Conservation (phyloP, 805 yeast species). For the Candida caryicola region DNA sequence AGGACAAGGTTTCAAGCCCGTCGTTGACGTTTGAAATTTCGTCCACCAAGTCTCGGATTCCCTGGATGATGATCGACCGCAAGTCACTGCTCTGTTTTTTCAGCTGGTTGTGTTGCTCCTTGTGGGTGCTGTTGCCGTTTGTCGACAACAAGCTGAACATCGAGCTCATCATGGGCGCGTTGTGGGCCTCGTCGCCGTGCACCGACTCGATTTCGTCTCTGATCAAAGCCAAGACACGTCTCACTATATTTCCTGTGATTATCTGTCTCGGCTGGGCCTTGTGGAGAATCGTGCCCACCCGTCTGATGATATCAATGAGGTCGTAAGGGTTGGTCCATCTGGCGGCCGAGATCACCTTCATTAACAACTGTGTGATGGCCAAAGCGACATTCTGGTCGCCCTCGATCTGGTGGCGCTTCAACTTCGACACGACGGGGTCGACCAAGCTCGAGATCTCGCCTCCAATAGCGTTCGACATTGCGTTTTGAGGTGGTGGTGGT, state of each 20-base stretch:
- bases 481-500: background rate
- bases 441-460: slow-evolving; percentile 34
- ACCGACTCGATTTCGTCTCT: slow-evolving; percentile 78
- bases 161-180: slow-evolving; percentile 64
- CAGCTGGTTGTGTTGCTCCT: slow-evolving; percentile 24
- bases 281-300: slow-evolving; percentile 65
- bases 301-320: slow-evolving; percentile 66
- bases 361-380: slow-evolving; percentile 80
- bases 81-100: slow-evolving; percentile 57
- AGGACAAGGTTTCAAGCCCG: slow-evolving; percentile 85
- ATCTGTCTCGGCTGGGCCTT: slow-evolving; percentile 88
- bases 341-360: slow-evolving; percentile 85
- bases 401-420: slow-evolving; percentile 79
- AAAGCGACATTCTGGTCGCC: slow-evolving; percentile 84
- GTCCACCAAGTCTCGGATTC: slow-evolving; percentile 87
- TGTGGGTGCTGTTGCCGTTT: slow-evolving; percentile 21
- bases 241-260: slow-evolving; percentile 83
- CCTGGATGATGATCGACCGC: slow-evolving; percentile 84
- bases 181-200: slow-evolving; percentile 18
- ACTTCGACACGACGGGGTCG: slow-evolving; percentile 43
- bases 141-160: slow-evolving; percentile 85
- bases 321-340: slow-evolving; percentile 82
- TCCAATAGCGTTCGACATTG: background rate
- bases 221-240: slow-evolving; percentile 82
- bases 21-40: slow-evolving; percentile 88